Conservation (phyloP, 768 basidiomycete species). For the Suillus spraguei region DNA sequence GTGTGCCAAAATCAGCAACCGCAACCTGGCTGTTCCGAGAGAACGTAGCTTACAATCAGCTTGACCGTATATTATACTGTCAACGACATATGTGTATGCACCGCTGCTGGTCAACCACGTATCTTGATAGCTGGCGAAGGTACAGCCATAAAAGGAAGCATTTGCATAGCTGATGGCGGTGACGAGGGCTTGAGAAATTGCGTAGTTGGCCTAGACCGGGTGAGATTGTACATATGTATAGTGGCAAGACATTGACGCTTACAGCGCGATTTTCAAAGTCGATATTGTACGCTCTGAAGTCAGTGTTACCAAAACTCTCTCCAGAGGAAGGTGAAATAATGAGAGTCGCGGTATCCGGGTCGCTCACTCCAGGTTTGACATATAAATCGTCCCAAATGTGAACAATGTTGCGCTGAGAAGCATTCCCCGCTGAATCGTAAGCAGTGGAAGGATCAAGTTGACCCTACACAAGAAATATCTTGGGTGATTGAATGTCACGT, state of each 20-base stretch:
- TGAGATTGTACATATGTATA: background rate
- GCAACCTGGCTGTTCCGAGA: background rate
- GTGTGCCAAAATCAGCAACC: background rate
- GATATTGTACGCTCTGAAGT: slow-evolving; percentile 70
- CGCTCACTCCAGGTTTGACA: slow-evolving; percentile 47
- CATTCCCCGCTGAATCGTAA: slow-evolving; percentile 43
- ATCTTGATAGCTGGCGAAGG: slow-evolving; percentile 67
- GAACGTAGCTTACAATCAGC: slow-evolving; percentile 54
- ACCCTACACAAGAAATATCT: slow-evolving; percentile 38
- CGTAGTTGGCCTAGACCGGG: slow-evolving; percentile 44
- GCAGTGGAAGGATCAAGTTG: slow-evolving; percentile 46
- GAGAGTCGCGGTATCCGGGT: slow-evolving; percentile 60
- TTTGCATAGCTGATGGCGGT: slow-evolving; percentile 67
- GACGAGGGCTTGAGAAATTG: slow-evolving; percentile 63
- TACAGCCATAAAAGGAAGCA: slow-evolving; percentile 63
- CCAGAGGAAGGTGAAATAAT: slow-evolving; percentile 53
- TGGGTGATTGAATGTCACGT: slow-evolving; percentile 2
- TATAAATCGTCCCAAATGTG: slow-evolving; percentile 53
- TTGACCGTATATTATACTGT: slow-evolving; percentile 64
- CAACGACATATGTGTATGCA: slow-evolving; percentile 59
- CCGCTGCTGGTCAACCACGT: slow-evolving; percentile 67
- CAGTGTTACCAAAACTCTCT: slow-evolving; percentile 50
- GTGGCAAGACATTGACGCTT: slow-evolving; percentile 22
- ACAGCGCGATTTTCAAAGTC: slow-evolving; percentile 71
- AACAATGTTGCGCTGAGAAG: slow-evolving; percentile 50